These are phyloP conservation scores for Podaxis sp. DNA, from an alignment of 768 basidiomycete genomes.

Conservation along the genomic window DNA sequence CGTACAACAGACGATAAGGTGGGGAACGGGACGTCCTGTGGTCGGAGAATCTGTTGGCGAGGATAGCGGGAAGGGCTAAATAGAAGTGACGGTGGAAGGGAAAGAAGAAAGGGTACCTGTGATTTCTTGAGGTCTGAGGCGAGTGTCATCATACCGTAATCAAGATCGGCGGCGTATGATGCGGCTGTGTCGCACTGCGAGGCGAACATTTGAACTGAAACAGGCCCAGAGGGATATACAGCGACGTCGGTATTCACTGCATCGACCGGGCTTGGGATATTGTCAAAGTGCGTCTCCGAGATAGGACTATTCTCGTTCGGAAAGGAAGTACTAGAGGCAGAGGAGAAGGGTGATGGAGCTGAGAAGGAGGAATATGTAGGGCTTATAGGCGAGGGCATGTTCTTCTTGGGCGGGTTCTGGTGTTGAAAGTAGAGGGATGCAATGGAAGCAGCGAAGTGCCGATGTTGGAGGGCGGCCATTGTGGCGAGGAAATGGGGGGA, in stretches of 20 bases:
- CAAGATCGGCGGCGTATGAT: constrained; percentile 17
- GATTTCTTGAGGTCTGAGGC: constrained; percentile 13
- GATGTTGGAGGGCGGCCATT: constrained; percentile 16
- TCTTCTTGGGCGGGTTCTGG: constrained; percentile 3
- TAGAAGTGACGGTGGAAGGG: constrained; percentile 11
- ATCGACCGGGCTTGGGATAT: constrained; percentile 14
- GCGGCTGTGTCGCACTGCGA: constrained; percentile 18
- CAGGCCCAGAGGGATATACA: constrained; percentile 14
- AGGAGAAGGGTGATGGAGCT: constrained; percentile 36
- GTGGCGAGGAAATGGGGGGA: neutral
- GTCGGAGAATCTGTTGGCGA: constrained; percentile 15
- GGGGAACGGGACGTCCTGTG: constrained; percentile 10
- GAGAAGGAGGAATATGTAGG: constrained; percentile 37
- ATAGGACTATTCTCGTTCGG: constrained; percentile 33
- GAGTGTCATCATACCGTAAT: constrained; percentile 15
- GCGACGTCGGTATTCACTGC: constrained; percentile 15
- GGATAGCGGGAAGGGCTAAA: constrained; percentile 13
- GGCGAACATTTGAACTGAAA: constrained; percentile 19
- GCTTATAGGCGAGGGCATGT: constrained; percentile 28
- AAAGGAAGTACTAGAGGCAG: constrained; percentile 8
- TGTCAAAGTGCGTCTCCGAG: constrained; percentile 34
- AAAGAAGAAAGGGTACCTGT: constrained; percentile 12
- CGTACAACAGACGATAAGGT: constrained; percentile 19
- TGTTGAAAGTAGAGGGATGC: constrained; percentile 12
- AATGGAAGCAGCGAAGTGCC: constrained; percentile 13